phyloP scores from a whole-genome alignment of 805 yeast species.

The Wickerhamiella hasegawae region DNA sequence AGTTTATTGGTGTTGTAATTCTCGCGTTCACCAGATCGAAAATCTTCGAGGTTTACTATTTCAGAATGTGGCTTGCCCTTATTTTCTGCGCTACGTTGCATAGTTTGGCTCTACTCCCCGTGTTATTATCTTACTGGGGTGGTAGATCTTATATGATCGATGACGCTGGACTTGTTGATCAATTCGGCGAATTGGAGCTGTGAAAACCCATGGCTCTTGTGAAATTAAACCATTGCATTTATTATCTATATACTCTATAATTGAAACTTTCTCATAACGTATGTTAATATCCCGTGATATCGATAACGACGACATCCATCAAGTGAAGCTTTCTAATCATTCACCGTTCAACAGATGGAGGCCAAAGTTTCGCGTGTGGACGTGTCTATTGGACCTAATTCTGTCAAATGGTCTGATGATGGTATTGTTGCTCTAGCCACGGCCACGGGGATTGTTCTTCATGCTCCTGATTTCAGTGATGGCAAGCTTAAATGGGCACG shows the following conservation, averaged over 20 bases:
- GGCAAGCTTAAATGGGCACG: not conserved
- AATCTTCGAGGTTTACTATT: conserved; percentile 82
- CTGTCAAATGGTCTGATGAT: conserved; percentile 3
- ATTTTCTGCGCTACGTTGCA: conserved; percentile 66
- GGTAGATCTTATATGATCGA: conserved; percentile 34
- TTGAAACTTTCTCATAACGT: too few species aligned
- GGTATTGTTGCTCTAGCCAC: conserved; percentile 4
- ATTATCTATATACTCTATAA: too few species aligned
- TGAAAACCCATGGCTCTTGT: too few species aligned
- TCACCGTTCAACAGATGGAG: conserved; percentile 1
- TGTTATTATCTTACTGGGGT: conserved; percentile 48
- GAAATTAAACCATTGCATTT: too few species aligned
- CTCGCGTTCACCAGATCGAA: conserved; percentile 75
- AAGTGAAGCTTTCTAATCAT: not conserved
- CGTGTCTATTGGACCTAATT: not conserved
- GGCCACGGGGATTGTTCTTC: not conserved
- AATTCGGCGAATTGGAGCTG: conserved; percentile 12
- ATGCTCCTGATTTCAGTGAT: conserved; percentile 1
- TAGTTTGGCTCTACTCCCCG: conserved; percentile 64
- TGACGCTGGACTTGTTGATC: conserved; percentile 17
- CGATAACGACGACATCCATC: not conserved
- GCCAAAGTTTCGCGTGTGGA: conserved; percentile 4
- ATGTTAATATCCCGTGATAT: too few species aligned
- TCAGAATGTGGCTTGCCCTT: conserved; percentile 83
- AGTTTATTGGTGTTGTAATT: conserved; percentile 73